Evolutionary conservation across 2,329 filamentous ascomycete species (phyloP), one percentile per base, ranked within the genome.

Genomic region (Trichoderma sp.): DNA sequence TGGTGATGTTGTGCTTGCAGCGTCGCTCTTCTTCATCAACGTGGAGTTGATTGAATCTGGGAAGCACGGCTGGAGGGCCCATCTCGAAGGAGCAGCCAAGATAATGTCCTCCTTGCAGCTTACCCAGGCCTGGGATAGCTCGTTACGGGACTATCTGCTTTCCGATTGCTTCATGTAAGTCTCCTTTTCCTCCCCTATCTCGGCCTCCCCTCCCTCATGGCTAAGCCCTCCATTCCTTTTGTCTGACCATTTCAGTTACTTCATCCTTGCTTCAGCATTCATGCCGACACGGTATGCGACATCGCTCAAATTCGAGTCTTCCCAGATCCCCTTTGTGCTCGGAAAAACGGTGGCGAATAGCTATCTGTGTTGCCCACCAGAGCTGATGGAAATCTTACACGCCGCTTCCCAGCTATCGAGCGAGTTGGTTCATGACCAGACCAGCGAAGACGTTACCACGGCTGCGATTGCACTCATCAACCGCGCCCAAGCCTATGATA

Each of bases 31-130:
- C 70, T 79, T 83, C 68, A 75, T 84, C 73, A 81, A 83, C 67
- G 74, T 83, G 57, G 79, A 84, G 72, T 73, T 83, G 55, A 80
- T 83, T 58, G 81, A 83, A 71, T 80, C 79, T 15, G 80, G 80
- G 1, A 80, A 78, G 68, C 76, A 80, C 44, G 78, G 78, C 14
- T 83, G 81, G 81, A 79, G 77, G 54, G 76, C 77, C 15, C 81
- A 83, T 65, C 74, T 83, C 24, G 76, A 82, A 58, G 81, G 79
- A 2, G 81, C 80, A 2, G 77, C 76, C 3, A 74, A 73, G 26
- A 79, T 83, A 50, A 80, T 82, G 74, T 74, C 75, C 21, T 70
- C 79, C 12, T 69, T 82, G 3, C 74, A 76, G 28, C 75, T 76
- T 6, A 70, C 70, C 5, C 69, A 73, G 15, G 70, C 72, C 6